Base-by-base conservation (phyloP, 2,329 filamentous ascomycete species). In the Incumbomyces delicatus region DNA sequence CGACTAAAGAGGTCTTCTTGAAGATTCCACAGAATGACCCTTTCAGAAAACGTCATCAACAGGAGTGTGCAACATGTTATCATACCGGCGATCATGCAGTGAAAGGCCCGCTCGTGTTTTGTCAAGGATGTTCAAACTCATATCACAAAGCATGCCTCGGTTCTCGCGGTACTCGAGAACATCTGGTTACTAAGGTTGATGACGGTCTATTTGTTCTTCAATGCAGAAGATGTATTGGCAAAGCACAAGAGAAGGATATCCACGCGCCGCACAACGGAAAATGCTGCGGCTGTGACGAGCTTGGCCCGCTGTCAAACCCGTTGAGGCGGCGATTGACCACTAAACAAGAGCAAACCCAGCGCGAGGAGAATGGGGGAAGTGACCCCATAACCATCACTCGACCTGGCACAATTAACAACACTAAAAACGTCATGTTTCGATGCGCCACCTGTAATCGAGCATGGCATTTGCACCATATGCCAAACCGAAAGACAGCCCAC, bases 121-220 rank as follows among this genome's bases (percentile, higher is more conserved):
- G 92, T 57, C 94, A 98, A 66, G 92, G 92, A 27, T 98, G 92
- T 62, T 87, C 83, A 1, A 72, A 82, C 40, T 75, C 85, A 0
- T 95, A 87, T 56, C 92, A 98, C 65, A 87, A 85, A 62, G 68
- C 68, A 34, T 98, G 92, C 60, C 72, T 98, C 22, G 88, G 90
- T 1, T 71, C 74, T 41, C 78, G 92, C 41, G 77, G 75, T 43
- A 70, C 63, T 11, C 77, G 92, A 50, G 87, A 95, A n/a, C 92
- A 96, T 62, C 69, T 92, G 31, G 87, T 87, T 8, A 96, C 88
- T 18, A 98, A 96, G 62, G 66, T 95, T 44, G 81, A 73, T 2
- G 71, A 83, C 1, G 79, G 83, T 2, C 66, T 83, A 32, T 96
- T 94, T 57, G 81, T 98, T 13, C 69, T 98, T 33, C 92, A 98